Percentiles rank a stretch among this genome's conserved stretches.
Evolutionary conservation across 441 rosid genomes (phyloP).

Genomic region (Erodium moschatum): DNA sequence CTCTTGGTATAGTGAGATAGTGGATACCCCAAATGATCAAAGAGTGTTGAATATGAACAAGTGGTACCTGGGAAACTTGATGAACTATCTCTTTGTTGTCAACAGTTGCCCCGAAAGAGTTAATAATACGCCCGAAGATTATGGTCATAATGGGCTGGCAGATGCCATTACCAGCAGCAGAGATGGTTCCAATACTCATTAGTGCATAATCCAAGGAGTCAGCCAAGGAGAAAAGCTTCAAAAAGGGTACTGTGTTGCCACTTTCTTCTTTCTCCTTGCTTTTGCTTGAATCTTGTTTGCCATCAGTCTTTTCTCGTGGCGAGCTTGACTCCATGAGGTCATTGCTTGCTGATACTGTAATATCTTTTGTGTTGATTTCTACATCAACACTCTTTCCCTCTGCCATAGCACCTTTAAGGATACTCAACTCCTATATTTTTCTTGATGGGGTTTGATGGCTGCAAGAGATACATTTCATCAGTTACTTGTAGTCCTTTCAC

Average conservation of each 20-base stretch:
- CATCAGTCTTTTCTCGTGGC: too few species aligned
- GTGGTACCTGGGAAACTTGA: conserved; percentile 39
- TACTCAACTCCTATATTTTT: conserved; percentile 4
- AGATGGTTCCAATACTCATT: conserved; percentile 51
- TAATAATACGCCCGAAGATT: conserved; percentile 41
- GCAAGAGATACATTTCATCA: conserved; percentile 10
- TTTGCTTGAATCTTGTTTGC: too few species aligned
- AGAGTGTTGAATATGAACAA: background rate
- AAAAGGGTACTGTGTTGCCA: conserved; percentile 38
- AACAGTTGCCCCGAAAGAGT: conserved; percentile 51
- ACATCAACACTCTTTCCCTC: conserved; percentile 10
- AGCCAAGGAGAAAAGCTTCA: conserved; percentile 60
- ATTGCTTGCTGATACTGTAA: conserved; percentile 3
- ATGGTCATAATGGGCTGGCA: conserved; percentile 46
- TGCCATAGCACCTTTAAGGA: conserved; percentile 14
- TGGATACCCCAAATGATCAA: background rate
- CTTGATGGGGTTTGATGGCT: background rate
- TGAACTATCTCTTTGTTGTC: conserved; percentile 29
- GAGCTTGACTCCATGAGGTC: too few species aligned
- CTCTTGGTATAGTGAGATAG: conserved; percentile 4
- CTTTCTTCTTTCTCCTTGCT: conserved; percentile 32
- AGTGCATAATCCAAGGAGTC: conserved; percentile 36
- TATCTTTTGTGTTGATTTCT: conserved; percentile 15
- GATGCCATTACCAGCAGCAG: conserved; percentile 49
- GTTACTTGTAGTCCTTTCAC: background rate